Base-by-base conservation (phyloP, 768 basidiomycete genomes). In the Macrolepiota dolichaula region DNA sequence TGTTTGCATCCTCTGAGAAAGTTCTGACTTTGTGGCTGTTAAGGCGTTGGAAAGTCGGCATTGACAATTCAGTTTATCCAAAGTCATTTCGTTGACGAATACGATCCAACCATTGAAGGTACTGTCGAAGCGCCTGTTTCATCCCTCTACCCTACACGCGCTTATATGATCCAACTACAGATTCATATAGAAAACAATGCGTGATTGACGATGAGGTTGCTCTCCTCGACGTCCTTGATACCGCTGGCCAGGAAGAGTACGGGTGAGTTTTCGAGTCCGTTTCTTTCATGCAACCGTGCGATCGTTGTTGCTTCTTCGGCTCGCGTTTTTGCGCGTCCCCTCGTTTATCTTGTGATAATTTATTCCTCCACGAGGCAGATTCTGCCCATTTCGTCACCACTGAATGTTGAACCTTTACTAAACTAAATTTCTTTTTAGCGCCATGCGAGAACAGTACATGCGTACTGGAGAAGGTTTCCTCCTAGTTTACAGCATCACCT, bases 401-500 rank as follows among this genome's bases (percentile, higher is more conserved):
- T 55, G 51, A 61, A 36, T 57, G 44, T 47, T 57, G 40, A 44
- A 54, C 44, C 51, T 40, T 36, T 55, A 29, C 22, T 57, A 40
- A 38, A 57, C 62, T 66, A 42, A n/a, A 62, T 53, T 36, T 15
- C 36, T 15, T 40, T 64, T 19, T 62, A 96, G 94, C 61, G 96
- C 96, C 24, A 98, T 98, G 96, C 89, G 96, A 51, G 96, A 98
- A 71, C 96, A 98, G 70, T 98, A 98, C 79, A 98, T 98, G 95
- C 87, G 95, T 55, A 94, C 95, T 27, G 96, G 96, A 63, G 96
- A 98, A 75, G 96, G 96, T 11, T 98, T 98, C 81, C 84, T 98
- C 46, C 87, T 98, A 64, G 95, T 98, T 61, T 98, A 98, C 76
- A 94, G 94, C 55, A 98, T 97, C 76, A 97, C 96, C n/a, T 95